Conservation (phyloP, 2,329 filamentous ascomycete species). For the Cytospora mali region DNA sequence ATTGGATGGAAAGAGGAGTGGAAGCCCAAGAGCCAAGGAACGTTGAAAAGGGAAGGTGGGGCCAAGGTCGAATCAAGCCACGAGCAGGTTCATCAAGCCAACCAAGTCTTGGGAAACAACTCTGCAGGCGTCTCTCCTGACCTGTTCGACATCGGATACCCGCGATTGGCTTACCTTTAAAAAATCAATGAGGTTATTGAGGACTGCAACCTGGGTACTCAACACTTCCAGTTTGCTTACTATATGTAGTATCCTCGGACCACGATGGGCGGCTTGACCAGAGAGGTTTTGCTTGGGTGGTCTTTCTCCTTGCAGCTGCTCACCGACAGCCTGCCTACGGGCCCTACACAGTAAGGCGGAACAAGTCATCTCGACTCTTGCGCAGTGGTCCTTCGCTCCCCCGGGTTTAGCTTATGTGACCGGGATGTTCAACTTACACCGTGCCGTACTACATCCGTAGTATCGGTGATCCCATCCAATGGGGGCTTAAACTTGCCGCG, state of each 20-base stretch:
- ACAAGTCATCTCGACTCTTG: neutral
- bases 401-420: conserved; percentile 1
- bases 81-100: neutral
- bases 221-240: neutral
- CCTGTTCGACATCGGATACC: neutral
- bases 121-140: neutral
- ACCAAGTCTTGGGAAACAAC: neutral
- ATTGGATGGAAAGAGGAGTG: neutral
- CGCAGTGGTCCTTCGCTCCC: neutral
- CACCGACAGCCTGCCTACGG: neutral
- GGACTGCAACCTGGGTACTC: neutral
- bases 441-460: neutral
- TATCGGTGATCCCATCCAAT: conserved; percentile 1
- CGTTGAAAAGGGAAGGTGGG: conserved; percentile 15
- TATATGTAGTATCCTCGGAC: neutral
- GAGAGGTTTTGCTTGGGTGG: neutral
- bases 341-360: neutral
- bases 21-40: neutral
- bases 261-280: neutral
- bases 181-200: neutral
- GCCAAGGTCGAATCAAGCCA: neutral
- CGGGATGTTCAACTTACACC: neutral
- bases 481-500: neutral
- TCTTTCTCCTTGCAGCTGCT: neutral
- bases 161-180: too few relatives aligned